Evolutionary conservation across 805 yeast species (phyloP).

Genomic region (Candida adriatica): DNA sequence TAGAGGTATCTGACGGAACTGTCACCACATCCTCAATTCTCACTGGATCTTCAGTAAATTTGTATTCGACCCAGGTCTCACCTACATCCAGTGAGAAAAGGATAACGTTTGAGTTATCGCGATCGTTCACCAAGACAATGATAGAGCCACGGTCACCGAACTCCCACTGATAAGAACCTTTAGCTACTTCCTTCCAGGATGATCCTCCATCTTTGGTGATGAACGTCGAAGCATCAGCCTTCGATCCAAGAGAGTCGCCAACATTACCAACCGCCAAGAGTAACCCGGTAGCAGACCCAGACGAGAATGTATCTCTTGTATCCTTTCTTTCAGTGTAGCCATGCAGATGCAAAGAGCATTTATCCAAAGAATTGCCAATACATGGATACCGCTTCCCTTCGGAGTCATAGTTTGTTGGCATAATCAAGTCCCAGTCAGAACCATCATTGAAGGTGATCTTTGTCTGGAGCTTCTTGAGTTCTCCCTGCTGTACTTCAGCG

Average conservation of each 20-base stretch:
- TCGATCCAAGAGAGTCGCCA: constrained; percentile 49
- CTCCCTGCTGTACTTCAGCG: constrained; percentile 35
- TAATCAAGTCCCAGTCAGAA: constrained; percentile 69
- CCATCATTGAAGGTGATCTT: constrained; percentile 87
- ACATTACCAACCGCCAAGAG: constrained; percentile 92
- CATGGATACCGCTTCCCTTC: constrained; percentile 54
- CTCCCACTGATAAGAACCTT: constrained; percentile 86
- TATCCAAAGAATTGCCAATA: constrained; percentile 37
- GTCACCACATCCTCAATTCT: constrained; percentile 71
- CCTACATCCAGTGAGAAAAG: constrained; percentile 78
- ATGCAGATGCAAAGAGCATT: constrained; percentile 79
- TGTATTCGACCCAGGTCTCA: constrained; percentile 57
- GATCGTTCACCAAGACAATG: constrained; percentile 60
- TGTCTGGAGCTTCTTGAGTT: constrained; percentile 56
- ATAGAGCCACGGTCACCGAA: constrained; percentile 93
- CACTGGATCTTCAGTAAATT: constrained; percentile 53
- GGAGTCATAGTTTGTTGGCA: constrained; percentile 64
- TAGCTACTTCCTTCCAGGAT: constrained; percentile 73
- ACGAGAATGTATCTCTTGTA: constrained; percentile 76
- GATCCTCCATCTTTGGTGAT: constrained; percentile 87
- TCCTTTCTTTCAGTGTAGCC: constrained; percentile 87
- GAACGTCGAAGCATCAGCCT: constrained; percentile 57
- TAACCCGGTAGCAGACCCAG: constrained; percentile 85
- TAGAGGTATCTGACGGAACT: constrained; percentile 82
- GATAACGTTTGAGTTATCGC: constrained; percentile 50